These are phyloP conservation scores for Isoetes engelmannii DNA, from an alignment of 83 land plant genomes.

Conservation along the genomic window DNA sequence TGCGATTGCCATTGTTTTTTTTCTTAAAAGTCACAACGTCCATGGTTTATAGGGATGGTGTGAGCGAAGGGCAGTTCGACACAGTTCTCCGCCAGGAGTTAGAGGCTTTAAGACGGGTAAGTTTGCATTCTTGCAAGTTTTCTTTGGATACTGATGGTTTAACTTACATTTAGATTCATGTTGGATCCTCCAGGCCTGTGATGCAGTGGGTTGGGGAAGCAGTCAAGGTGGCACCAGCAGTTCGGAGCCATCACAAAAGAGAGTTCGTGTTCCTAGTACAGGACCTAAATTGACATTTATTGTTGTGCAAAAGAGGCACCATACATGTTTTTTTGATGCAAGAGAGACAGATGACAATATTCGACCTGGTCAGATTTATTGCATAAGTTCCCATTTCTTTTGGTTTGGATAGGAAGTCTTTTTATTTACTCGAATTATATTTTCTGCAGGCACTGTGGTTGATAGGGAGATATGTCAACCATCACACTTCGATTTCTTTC, in stretches of 20 bases:
- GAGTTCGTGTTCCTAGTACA: background rate
- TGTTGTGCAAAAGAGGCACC: slow-evolving; percentile 12
- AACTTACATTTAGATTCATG: background rate
- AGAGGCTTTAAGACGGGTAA: background rate
- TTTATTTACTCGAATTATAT: background rate
- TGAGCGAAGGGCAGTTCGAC: slow-evolving; percentile 15
- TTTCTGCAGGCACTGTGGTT: slow-evolving; percentile 19
- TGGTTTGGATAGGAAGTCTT: background rate
- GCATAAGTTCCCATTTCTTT: background rate
- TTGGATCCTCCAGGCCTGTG: slow-evolving; percentile 2
- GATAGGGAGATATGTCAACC: slow-evolving; percentile 21
- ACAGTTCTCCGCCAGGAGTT: slow-evolving; percentile 5
- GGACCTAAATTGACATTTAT: slow-evolving; percentile 10
- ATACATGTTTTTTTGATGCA: slow-evolving; percentile 8
- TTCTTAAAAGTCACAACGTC: background rate
- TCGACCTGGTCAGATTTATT: background rate
- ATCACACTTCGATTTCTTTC: slow-evolving; percentile 21
- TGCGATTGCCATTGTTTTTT: background rate
- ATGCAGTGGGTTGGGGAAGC: slow-evolving; percentile 4
- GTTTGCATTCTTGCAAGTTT: background rate
- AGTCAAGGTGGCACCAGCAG: background rate
- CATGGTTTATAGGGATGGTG: slow-evolving; percentile 7
- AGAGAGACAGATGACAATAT: slow-evolving; percentile 1
- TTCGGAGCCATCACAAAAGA: background rate
- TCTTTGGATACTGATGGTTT: background rate